Evolutionary conservation across 345 rosid genomes (phyloP).

Genomic region (Dipteronia sinensis): DNA sequence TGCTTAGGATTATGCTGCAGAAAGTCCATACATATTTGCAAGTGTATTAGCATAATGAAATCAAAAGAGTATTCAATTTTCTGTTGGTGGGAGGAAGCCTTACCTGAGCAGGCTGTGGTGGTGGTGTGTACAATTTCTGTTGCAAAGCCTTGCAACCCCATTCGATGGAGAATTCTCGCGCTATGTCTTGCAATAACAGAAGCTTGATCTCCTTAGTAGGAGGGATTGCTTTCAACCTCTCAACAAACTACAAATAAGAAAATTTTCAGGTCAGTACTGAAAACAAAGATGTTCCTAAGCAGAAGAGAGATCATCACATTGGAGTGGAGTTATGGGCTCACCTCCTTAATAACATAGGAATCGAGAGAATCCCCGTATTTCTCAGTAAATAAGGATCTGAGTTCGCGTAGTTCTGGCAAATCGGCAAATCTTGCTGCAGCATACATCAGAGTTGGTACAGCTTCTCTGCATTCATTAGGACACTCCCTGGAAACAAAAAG

Average conservation of each 20-base stretch:
- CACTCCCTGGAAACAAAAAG: conserved; percentile 58
- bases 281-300: neutral
- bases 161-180: conserved; percentile 54
- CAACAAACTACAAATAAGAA: conserved; percentile 46
- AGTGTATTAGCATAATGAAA: neutral
- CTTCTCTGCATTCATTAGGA: conserved; percentile 82
- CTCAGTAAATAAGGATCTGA: conserved; percentile 56
- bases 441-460: conserved; percentile 63
- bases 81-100: conserved; percentile 19
- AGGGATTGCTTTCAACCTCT: conserved; percentile 45
- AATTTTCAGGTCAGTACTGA: conserved; percentile 3
- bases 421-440: conserved; percentile 94
- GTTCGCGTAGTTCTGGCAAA: conserved; percentile 77
- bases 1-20: conserved; percentile 29
- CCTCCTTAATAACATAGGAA: conserved; percentile 59
- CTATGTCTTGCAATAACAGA: conserved; percentile 56
- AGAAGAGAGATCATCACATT: neutral
- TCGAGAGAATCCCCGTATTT: conserved; percentile 66
- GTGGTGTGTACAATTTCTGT: conserved; percentile 51
- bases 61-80: neutral
- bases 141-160: conserved; percentile 76
- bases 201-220: conserved; percentile 67
- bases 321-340: conserved; percentile 14
- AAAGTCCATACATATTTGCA: neutral
- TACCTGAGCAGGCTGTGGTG: conserved; percentile 32